Conservation (phyloP, 1,284 basidiomycete species). For the Sanghuangporus sanghuang region DNA sequence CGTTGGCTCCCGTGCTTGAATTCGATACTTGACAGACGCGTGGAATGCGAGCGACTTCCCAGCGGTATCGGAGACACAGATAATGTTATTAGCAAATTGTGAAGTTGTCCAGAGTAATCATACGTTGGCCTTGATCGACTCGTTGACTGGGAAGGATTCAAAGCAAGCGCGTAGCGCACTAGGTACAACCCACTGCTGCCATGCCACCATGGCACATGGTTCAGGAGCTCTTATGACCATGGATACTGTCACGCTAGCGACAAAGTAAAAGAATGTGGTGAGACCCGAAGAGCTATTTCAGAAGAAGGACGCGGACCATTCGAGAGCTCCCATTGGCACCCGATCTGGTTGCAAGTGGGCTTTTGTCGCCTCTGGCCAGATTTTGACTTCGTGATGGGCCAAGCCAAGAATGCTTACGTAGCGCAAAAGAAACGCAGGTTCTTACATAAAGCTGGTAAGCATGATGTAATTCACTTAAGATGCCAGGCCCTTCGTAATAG, state of each 20-base stretch:
- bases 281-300: neutral
- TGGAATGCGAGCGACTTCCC: neutral
- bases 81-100: neutral
- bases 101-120: neutral
- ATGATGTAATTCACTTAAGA: too few species aligned
- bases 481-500: too few species aligned
- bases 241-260: neutral
- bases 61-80: neutral
- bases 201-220: neutral
- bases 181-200: neutral
- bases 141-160: neutral
- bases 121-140: neutral
- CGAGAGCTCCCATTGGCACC: too few species aligned
- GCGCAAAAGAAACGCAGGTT: too few species aligned
- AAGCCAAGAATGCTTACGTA: too few species aligned
- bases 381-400: too few species aligned
- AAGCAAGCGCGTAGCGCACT: neutral
- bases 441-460: too few species aligned
- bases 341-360: too few species aligned
- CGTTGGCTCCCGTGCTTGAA: neutral
- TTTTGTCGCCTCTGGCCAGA: too few species aligned
- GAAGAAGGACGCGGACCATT: too few species aligned
- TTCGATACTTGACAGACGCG: neutral
- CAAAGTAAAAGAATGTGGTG: neutral
- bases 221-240: neutral